These are phyloP conservation scores for Cyberlindnera maclurae DNA, from an alignment of 805 yeast species.

Conservation along the genomic window DNA sequence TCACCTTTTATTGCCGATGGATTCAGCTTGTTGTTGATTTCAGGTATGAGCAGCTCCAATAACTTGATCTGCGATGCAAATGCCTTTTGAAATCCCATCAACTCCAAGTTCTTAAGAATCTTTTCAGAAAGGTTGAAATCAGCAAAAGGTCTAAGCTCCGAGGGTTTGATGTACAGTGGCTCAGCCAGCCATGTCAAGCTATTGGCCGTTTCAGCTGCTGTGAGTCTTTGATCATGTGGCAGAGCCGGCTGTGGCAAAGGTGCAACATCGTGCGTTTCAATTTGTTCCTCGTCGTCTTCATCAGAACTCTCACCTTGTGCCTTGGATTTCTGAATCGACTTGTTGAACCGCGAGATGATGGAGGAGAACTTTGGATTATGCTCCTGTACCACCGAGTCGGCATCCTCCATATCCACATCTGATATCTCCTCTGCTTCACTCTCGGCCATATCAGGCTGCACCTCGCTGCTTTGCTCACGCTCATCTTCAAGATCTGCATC, in stretches of 20 bases:
- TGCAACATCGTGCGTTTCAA: slow-evolving; percentile 38
- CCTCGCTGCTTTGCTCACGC: slow-evolving; percentile 1
- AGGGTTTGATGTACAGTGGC: slow-evolving; percentile 52
- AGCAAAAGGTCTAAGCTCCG: slow-evolving; percentile 37
- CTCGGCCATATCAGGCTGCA: slow-evolving; percentile 1
- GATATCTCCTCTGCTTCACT: not conserved
- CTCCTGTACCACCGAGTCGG: slow-evolving; percentile 11
- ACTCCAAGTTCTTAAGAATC: slow-evolving; percentile 40
- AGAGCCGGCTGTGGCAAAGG: slow-evolving; percentile 84
- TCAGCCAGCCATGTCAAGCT: slow-evolving; percentile 59
- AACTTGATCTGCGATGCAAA: slow-evolving; percentile 75
- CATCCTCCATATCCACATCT: slow-evolving; percentile 12
- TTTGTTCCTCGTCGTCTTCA: slow-evolving; percentile 20
- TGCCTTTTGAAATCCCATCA: slow-evolving; percentile 44
- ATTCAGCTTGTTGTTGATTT: slow-evolving; percentile 27
- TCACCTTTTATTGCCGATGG: slow-evolving; percentile 46
- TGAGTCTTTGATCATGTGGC: slow-evolving; percentile 43
- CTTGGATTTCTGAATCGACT: slow-evolving; percentile 26
- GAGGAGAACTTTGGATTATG: slow-evolving; percentile 38
- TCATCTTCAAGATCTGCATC: slow-evolving; percentile 6
- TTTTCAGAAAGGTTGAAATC: slow-evolving; percentile 38
- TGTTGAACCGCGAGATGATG: slow-evolving; percentile 47
- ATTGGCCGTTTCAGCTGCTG: slow-evolving; percentile 27
- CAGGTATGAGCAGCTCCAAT: slow-evolving; percentile 44
- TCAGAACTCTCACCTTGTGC: slow-evolving; percentile 8